Evolutionary conservation across 1,284 basidiomycete genomes (phyloP).

Genomic region (Ceratobasidium sp.): DNA sequence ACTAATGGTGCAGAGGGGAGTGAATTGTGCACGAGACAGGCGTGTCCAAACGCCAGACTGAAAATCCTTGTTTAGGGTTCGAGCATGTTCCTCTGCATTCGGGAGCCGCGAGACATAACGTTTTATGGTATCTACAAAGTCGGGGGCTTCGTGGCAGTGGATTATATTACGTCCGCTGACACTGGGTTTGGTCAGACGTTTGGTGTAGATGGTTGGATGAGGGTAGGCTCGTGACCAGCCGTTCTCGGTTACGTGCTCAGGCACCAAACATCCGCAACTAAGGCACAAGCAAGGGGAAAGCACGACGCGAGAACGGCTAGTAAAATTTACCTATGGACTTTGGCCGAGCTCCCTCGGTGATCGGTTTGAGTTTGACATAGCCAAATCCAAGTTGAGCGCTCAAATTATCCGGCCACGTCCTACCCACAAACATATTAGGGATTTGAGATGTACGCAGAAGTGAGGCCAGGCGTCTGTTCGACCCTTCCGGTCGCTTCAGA

Average conservation of each 20-base stretch:
- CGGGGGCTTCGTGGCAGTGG: not conserved
- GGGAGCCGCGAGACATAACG: slow-evolving; percentile 7
- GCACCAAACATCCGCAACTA: not conserved
- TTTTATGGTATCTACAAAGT: not conserved
- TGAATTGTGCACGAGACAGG: not conserved
- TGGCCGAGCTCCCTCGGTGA: slow-evolving; percentile 12
- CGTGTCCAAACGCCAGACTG: not conserved
- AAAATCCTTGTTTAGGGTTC: not conserved
- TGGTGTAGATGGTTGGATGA: not conserved
- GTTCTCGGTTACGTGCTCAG: not conserved
- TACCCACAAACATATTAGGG: too few relatives aligned
- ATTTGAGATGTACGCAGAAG: too few relatives aligned
- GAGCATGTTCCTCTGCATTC: not conserved
- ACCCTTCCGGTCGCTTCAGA: too few relatives aligned
- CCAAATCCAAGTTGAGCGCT: not conserved
- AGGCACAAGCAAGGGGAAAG: too few relatives aligned
- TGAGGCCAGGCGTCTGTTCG: too few relatives aligned
- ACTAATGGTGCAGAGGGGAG: slow-evolving; percentile 14
- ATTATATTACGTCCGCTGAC: not conserved
- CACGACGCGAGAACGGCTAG: not conserved
- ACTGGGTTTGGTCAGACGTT: not conserved
- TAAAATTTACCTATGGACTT: slow-evolving; percentile 1
- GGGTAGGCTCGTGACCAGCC: not conserved
- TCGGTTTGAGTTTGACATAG: not conserved
- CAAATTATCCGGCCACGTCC: not conserved